phyloP scores from a whole-genome alignment of 2,329 filamentous ascomycete species.

The Ophiosphaerella korrae region DNA sequence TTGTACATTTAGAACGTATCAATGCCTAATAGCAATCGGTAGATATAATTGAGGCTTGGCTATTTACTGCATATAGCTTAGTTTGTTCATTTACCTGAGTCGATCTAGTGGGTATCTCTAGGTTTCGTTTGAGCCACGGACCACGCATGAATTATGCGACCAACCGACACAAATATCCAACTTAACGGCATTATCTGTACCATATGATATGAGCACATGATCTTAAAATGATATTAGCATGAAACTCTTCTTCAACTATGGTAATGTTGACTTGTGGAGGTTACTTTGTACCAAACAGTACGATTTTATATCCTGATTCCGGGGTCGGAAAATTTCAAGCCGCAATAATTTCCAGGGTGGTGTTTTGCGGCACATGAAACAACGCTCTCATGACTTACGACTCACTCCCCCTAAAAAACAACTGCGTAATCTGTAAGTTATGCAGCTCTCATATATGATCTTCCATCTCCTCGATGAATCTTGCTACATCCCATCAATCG shows the following conservation, averaged over 20 bases:
- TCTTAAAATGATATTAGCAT: constrained; percentile 2
- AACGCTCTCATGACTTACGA: constrained; percentile 10
- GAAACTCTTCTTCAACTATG: too few species aligned
- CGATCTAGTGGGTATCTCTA: not conserved
- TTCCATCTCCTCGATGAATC: not conserved
- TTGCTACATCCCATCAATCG: not conserved
- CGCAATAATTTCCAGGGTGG: constrained; percentile 31
- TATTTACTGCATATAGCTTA: constrained; percentile 1
- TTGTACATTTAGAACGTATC: not conserved
- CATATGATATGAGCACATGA: not conserved
- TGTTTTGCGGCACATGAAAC: constrained; percentile 27
- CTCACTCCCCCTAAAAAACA: constrained; percentile 6
- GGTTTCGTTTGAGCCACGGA: constrained; percentile 2
- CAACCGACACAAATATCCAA: not conserved
- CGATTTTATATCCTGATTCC: not conserved
- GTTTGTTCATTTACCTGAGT: constrained; percentile 7
- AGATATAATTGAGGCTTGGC: not conserved
- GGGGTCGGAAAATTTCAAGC: not conserved
- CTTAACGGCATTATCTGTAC: constrained; percentile 1
- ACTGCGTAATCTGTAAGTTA: not conserved
- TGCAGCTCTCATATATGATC: constrained; percentile 7
- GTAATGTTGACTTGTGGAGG: too few species aligned
- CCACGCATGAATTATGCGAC: constrained; percentile 10
- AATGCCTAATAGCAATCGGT: not conserved
- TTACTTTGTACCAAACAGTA: not conserved